These are phyloP conservation scores for Suillus occidentalis DNA, from an alignment of 768 basidiomycete species.

Conservation along the genomic window DNA sequence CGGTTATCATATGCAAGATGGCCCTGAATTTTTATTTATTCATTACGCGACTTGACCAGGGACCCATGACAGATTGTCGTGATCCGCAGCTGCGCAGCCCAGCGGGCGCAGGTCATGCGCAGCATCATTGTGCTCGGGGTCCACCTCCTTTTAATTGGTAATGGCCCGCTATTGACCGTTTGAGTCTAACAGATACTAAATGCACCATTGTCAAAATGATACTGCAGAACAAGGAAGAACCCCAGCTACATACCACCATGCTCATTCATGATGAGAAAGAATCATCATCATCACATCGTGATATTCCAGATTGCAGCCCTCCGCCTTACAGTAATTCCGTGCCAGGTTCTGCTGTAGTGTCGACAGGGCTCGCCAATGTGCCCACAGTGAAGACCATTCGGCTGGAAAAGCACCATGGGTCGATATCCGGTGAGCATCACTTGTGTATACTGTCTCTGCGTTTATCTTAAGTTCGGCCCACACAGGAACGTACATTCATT, in stretches of 20 bases:
- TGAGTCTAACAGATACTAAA: background rate
- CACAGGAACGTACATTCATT: constrained; percentile 43
- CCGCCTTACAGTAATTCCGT: background rate
- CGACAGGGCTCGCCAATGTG: background rate
- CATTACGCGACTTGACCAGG: no score
- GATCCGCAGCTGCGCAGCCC: background rate
- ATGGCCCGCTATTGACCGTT: background rate
- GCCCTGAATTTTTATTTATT: no score
- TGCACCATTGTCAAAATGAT: background rate
- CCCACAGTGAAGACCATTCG: background rate
- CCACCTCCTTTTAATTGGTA: background rate
- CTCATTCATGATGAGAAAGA: background rate
- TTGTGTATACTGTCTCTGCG: background rate
- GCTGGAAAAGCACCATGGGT: constrained; percentile 18
- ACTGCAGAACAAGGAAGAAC: constrained; percentile 1
- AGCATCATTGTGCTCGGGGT: background rate
- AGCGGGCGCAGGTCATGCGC: background rate
- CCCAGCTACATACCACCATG: background rate
- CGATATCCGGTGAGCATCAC: constrained; percentile 32
- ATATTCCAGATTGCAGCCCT: background rate
- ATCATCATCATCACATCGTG: background rate
- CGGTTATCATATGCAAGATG: no score
- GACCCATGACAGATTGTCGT: no score
- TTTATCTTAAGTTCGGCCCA: background rate
- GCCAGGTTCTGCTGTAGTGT: background rate